phyloP scores from a whole-genome alignment of 2,329 filamentous ascomycete genomes.

The Colletotrichum tamarilloi region DNA sequence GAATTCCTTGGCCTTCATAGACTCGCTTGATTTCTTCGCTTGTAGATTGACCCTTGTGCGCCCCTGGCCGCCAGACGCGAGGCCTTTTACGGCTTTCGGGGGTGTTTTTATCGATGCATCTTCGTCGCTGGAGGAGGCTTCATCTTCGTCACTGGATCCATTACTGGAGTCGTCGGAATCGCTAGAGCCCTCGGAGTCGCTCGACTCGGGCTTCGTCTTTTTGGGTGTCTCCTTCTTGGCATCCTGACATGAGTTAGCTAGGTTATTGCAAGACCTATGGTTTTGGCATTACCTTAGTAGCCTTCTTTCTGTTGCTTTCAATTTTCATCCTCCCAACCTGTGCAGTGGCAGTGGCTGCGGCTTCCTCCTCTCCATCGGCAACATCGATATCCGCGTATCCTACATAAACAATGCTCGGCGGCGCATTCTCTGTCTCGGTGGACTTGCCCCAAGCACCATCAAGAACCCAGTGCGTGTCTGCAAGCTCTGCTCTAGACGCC shows the following conservation, averaged over 20 bases:
- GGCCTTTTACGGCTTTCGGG: slow-evolving; percentile 39
- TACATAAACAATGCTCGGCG: slow-evolving; percentile 69
- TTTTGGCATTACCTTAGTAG: slow-evolving; percentile 42
- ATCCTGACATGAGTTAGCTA: slow-evolving; percentile 35
- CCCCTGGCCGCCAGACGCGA: slow-evolving; percentile 24
- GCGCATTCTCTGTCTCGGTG: slow-evolving; percentile 39
- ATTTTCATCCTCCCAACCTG: slow-evolving; percentile 51
- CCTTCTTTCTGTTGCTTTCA: slow-evolving; percentile 42
- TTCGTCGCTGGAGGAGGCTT: slow-evolving; percentile 10
- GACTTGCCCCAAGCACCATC: slow-evolving; percentile 54
- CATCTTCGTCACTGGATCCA: slow-evolving; percentile 29
- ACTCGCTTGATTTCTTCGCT: slow-evolving; percentile 52
- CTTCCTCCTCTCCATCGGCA: slow-evolving; percentile 43
- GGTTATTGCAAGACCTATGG: background rate
- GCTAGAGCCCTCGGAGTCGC: slow-evolving; percentile 40
- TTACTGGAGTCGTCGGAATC: slow-evolving; percentile 27
- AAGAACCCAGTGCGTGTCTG: slow-evolving; percentile 82
- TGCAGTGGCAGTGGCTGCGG: slow-evolving; percentile 45
- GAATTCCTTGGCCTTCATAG: slow-evolving; percentile 60
- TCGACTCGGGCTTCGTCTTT: slow-evolving; percentile 32
- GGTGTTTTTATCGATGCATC: slow-evolving; percentile 11
- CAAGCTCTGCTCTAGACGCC: slow-evolving; percentile 69
- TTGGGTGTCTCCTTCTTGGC: slow-evolving; percentile 26
- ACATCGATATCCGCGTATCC: slow-evolving; percentile 63
- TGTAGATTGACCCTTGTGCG: slow-evolving; percentile 27